Base-by-base conservation (phyloP, 495 filamentous ascomycete species). In the Podospora tetraspora region DNA sequence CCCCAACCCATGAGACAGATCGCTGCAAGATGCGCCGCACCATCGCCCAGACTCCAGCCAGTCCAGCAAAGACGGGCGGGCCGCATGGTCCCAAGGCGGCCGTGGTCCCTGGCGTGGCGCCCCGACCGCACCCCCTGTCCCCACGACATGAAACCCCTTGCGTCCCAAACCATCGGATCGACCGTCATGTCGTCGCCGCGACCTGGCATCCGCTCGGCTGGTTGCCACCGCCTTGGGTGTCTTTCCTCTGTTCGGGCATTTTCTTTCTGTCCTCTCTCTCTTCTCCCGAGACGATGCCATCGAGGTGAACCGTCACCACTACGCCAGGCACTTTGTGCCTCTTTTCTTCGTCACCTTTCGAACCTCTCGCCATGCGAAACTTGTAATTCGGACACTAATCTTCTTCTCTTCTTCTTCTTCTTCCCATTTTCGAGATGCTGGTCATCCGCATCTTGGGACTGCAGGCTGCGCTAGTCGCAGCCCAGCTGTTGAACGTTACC, bases 361-460 rank as follows among this genome's bases (percentile, higher is more conserved):
- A 52, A 19, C 43, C 43, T 43, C 37, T 52, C 43, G 43, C 43
- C 43, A 52, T 52, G 43, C 43, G 16, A 52, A n/a, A 52, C 43
- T 52, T 52, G 43, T 52, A 52, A 52, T 52, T n/a, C 43, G 16
- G 37, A n/a, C 43, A 10, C 12, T 52, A n/a, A n/a, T 52, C 43
- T 34, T 34, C 32, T 66, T 63, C 12, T 32, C 19, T 37, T 71
- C 59, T 66, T 62, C 19, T 52, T 62, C 29, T 32, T 10, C 27
- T 32, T 62, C 43, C 43, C 6, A 62, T 37, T 65, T 57, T 30
- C 43, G 66, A 30, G 70, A 76, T 76, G 74, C 74, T 76, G 74
- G 74, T 70, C 74, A 74, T 76, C 68, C 72, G 69, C 61, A 37
- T 74, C 70, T 29, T 76, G 37, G 72, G 70, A 68, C 66, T 76